phyloP scores from a whole-genome alignment of 2,329 filamentous ascomycete genomes.

The Colletotrichum phormii region DNA sequence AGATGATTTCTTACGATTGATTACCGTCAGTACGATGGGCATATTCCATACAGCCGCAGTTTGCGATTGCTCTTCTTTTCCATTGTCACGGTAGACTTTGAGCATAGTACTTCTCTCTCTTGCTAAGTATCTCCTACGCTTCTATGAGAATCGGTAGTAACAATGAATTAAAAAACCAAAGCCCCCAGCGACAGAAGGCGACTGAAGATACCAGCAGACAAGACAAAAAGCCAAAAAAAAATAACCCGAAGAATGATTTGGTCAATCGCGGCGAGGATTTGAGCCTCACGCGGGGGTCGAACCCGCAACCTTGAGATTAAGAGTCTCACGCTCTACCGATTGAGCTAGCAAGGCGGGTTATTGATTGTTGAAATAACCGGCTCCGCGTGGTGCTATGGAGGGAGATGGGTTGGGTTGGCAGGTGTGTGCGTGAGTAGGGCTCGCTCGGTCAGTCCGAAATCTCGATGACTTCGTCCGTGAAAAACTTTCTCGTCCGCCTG shows the following conservation, averaged over 20 bases:
- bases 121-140: background rate
- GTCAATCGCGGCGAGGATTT: conserved; percentile 32
- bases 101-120: too few relatives aligned
- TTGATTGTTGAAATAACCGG: accelerated
- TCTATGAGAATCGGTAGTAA: background rate
- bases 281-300: conserved; percentile 41
- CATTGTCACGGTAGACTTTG: background rate
- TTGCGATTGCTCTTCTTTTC: too few relatives aligned
- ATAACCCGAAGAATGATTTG: background rate
- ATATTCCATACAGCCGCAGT: too few relatives aligned
- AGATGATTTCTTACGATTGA: background rate
- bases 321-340: conserved; percentile 63
- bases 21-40: too few relatives aligned
- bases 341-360: conserved; percentile 36
- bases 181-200: background rate
- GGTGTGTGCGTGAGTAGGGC: background rate
- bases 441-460: conserved; percentile 6
- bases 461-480: background rate
- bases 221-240: background rate
- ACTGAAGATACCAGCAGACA: too few relatives aligned
- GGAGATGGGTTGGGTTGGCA: background rate
- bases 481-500: background rate
- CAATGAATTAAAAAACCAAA: background rate
- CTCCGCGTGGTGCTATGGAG: background rate
- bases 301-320: conserved; percentile 51